phyloP scores from a whole-genome alignment of 768 basidiomycete species.

The Boletus reticulatus region DNA sequence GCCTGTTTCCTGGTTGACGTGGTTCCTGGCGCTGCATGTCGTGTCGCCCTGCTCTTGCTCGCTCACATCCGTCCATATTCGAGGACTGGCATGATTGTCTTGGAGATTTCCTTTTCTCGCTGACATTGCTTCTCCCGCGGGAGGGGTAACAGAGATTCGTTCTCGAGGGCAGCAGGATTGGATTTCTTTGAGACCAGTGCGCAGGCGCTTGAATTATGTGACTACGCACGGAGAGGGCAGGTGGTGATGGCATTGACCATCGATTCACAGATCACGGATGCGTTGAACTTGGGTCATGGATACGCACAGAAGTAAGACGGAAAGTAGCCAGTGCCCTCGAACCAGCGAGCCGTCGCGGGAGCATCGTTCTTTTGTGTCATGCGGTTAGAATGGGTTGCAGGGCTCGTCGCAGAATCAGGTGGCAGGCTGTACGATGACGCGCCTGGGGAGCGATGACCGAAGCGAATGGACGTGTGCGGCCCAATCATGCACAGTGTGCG shows the following conservation, averaged over 20 bases:
- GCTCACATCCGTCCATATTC: slow-evolving; percentile 16
- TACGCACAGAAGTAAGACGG: slow-evolving; percentile 32
- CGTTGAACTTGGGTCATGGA: slow-evolving; percentile 29
- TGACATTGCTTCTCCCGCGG: slow-evolving; percentile 44
- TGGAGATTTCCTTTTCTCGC: slow-evolving; percentile 17
- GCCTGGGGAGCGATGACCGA: slow-evolving; percentile 37
- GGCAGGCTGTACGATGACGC: slow-evolving; percentile 22
- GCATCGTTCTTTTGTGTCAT: slow-evolving; percentile 1
- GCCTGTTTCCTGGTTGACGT: slow-evolving; percentile 15
- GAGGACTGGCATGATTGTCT: slow-evolving; percentile 10
- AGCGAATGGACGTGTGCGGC: slow-evolving; percentile 33
- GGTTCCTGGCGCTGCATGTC: neutral
- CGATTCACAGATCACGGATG: slow-evolving; percentile 4
- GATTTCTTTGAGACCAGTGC: slow-evolving; percentile 24
- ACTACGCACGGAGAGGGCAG: slow-evolving; percentile 24
- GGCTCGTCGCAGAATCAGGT: slow-evolving; percentile 24
- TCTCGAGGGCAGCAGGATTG: slow-evolving; percentile 44
- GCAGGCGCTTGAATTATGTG: slow-evolving; percentile 3
- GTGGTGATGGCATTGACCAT: slow-evolving; percentile 9
- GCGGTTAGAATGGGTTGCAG: neutral
- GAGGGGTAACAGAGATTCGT: slow-evolving; percentile 55
- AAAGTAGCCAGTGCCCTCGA: slow-evolving; percentile 14
- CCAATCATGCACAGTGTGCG: slow-evolving; percentile 23
- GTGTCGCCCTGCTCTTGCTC: slow-evolving; percentile 2
- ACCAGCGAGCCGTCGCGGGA: slow-evolving; percentile 32